phyloP scores from a whole-genome alignment of 2,329 filamentous ascomycete species.

The Tolypocladium capitatum region DNA sequence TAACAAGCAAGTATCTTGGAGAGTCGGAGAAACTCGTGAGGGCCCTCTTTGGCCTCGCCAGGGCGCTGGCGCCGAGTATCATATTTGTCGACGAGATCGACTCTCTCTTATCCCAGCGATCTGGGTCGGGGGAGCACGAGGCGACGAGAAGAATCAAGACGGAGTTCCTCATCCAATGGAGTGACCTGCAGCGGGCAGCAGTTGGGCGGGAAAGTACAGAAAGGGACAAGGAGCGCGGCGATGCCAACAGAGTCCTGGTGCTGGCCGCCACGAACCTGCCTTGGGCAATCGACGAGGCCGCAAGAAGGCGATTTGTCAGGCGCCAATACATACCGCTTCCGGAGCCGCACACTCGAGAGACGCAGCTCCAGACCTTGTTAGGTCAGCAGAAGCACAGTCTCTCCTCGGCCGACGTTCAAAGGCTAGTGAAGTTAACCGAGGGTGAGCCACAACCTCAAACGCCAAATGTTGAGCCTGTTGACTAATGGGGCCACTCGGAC shows the following conservation, averaged over 20 bases:
- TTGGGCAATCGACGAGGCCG: constrained; percentile 96
- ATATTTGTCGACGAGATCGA: constrained; percentile 99
- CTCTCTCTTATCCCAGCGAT: constrained; percentile 73
- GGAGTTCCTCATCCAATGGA: constrained; percentile 96
- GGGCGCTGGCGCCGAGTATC: constrained; percentile 79
- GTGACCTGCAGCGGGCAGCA: constrained; percentile 80
- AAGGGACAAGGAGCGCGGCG: constrained; percentile 57
- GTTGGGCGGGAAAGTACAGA: constrained; percentile 63
- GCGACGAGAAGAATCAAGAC: constrained; percentile 91
- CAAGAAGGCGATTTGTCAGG: constrained; percentile 76
- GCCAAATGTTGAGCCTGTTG: background rate
- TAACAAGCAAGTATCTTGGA: constrained; percentile 92
- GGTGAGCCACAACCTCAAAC: constrained; percentile 37
- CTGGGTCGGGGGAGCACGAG: constrained; percentile 78
- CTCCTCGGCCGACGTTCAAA: constrained; percentile 55
- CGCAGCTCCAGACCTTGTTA: constrained; percentile 66
- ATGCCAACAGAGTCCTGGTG: constrained; percentile 80
- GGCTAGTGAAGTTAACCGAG: constrained; percentile 68
- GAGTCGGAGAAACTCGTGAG: constrained; percentile 94
- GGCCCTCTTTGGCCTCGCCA: constrained; percentile 81
- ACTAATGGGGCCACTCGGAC: background rate
- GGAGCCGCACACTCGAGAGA: constrained; percentile 65
- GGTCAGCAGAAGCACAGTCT: constrained; percentile 80
- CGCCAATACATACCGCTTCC: constrained; percentile 93
- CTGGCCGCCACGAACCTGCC: constrained; percentile 91